Evolutionary conservation across 257 asterid genomes (phyloP), one percentile per base, ranked within the genome.

Genomic region (Plectranthus barbatus): DNA sequence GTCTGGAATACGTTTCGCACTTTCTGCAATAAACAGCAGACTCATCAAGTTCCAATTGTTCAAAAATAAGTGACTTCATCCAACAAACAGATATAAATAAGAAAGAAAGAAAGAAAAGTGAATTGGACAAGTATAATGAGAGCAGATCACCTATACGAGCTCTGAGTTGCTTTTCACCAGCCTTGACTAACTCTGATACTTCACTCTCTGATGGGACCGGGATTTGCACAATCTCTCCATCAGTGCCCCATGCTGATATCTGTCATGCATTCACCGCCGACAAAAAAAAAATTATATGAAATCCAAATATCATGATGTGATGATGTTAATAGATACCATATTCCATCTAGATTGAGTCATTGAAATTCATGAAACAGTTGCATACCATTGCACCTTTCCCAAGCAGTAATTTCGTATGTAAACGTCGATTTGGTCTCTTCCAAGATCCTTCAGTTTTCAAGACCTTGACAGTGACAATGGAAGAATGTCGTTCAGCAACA

Each of bases 181-280:
- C 82, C 13, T 56, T 23, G 49, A 83, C 71, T 80, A 88, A 66
- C 51, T 70, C 74, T 15, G 89, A 79, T 24, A 86, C 74, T 59
- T 86, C 89, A 18, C 68, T 73, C 67, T 89, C 87, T 4, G 93
- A 79, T 8, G 98, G 97, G 78, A 84, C 54, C 49, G 66, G 44
- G 65, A 89, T 76, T 82, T 83, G 81, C 68, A 88, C 42, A 56
- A 40, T 62, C 71, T 84, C 94, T 64, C 98, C 98, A 62, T 88
- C 97, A 56, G 42, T 61, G 36, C 95, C 97, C 91, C 93, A 81
- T 39, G 87, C 87, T 53, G 81, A 89, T 67, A 92, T 79, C 98
- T 92, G 69, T 64, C 58, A 44, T n/a, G 56, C 19, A 64, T 44
- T 19, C 23, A 10, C 60, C 60, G 49, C 55, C 51, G 36, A 64